These are phyloP conservation scores for Debaryomycetaceae sp. DNA, from an alignment of 1,139 yeast genomes.

Conservation along the genomic window DNA sequence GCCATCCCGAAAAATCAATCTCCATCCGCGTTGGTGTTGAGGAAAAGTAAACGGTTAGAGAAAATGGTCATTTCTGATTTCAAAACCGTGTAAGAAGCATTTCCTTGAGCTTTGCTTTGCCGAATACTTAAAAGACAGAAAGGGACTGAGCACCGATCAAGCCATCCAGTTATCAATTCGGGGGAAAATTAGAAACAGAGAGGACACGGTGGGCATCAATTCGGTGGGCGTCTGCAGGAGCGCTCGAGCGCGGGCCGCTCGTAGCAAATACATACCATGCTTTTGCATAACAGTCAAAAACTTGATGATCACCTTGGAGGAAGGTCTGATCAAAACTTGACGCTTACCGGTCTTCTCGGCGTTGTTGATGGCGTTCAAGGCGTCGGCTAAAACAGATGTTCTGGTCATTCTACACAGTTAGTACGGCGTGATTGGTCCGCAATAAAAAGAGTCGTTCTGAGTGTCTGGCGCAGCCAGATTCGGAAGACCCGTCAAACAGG, in stretches of 20 bases:
- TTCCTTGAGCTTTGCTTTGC: conserved; percentile 63
- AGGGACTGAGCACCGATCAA: conserved; percentile 84
- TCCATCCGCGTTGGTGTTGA: conserved; percentile 58
- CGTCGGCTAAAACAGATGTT: conserved; percentile 98
- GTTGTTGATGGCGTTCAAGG: conserved; percentile 96
- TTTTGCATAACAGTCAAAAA: conserved; percentile 96
- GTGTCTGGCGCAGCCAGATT: conserved; percentile 33
- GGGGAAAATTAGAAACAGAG: conserved; percentile 23
- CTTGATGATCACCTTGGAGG: conserved; percentile 97
- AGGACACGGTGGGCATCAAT: not conserved
- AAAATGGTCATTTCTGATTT: conserved; percentile 25
- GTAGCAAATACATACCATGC: conserved; percentile 56
- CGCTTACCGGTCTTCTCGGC: conserved; percentile 99
- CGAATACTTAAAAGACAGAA: conserved; percentile 98
- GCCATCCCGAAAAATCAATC: too few relatives aligned
- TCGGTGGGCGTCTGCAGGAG: too few relatives aligned
- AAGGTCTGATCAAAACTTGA: conserved; percentile 98
- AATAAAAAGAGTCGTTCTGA: conserved; percentile 26
- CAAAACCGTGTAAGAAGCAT: conserved; percentile 75
- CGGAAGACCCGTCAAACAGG: conserved; percentile 23
- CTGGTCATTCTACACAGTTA: conserved; percentile 72
- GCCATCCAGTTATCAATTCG: conserved; percentile 98
- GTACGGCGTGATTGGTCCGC: conserved; percentile 6
- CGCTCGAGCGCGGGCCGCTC: not conserved
- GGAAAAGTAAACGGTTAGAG: conserved; percentile 70